Evolutionary conservation across 306 rosid genomes (phyloP), one percentile per base, ranked within the genome.

Genomic region (Citrullus mucosospermus): DNA sequence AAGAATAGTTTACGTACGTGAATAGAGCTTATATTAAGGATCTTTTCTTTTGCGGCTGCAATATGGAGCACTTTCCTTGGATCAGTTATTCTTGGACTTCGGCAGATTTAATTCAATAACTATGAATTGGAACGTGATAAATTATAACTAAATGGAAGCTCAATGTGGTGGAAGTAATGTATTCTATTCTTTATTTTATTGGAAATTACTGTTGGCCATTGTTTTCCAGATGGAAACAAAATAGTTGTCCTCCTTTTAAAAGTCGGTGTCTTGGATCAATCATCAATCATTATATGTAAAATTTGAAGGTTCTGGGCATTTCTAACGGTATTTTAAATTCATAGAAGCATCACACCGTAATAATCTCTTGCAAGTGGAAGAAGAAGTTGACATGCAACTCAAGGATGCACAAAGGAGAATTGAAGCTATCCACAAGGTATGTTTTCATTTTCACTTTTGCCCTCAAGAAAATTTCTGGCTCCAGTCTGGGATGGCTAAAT

Each of bases 291-390:
- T 68, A 41, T 43, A 50, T 15, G 15, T 72, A 8, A 48, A 48
- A 7, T 22, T 48, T 71, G 39, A 71, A 71, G 58, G 12, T 25
- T 43, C 43, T 46, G 36, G 77, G 20, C 44, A 73, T 56, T 58
- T 66, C 77, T 71, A 70, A 78, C 73, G 74, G 76, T 58, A 80
- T 66, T 36, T 71, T 78, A 73, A 71, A 72, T 66, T 79, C 75
- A 20, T 92, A 95, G 99, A 91, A 80, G 88, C 84, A 81, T 88
- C 89, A 71, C 91, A 95, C 57, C 82, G 85, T 58, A 92, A 90
- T 88, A 91, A 88, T 85, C 83, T 95, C 34, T 63, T 85, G 79
- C 93, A 91, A 88, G 90, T 85, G 87, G 97, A 95, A 88, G 90
- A 81, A 85, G 85, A 85, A 79, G 81, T 87, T 80, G 91, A 86